These are phyloP conservation scores for Tylopilus orsonianus DNA, from an alignment of 1,284 basidiomycete species.

Conservation along the genomic window DNA sequence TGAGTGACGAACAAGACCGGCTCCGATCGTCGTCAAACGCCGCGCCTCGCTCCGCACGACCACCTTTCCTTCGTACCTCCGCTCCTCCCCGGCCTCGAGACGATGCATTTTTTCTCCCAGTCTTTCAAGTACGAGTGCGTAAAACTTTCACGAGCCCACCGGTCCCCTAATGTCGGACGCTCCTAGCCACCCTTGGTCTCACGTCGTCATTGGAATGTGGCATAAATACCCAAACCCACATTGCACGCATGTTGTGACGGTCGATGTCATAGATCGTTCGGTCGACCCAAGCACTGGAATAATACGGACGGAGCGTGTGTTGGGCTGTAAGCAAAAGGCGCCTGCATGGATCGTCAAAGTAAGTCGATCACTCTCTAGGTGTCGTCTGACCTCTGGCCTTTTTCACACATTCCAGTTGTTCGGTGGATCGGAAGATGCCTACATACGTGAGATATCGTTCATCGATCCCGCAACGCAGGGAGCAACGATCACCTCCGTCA, in stretches of 20 bases:
- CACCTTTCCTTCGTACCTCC: conserved; percentile 9
- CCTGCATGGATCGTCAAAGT: conserved; percentile 85
- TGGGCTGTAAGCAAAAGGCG: conserved; percentile 85
- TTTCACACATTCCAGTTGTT: conserved; percentile 56
- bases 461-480: conserved; percentile 79
- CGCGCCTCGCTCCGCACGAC: conserved; percentile 29
- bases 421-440: conserved; percentile 89
- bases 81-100: conserved; percentile 12
- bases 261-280: conserved; percentile 85
- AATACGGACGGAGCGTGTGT: conserved; percentile 82
- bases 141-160: background rate
- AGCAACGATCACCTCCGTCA: conserved; percentile 84
- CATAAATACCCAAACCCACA: conserved; percentile 96
- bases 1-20: conserved; percentile 7
- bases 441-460: conserved; percentile 91
- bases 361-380: conserved; percentile 27
- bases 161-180: conserved; percentile 21
- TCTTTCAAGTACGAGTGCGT: conserved; percentile 71
- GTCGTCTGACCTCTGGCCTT: conserved; percentile 8
- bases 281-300: conserved; percentile 84
- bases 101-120: conserved; percentile 78
- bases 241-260: conserved; percentile 87
- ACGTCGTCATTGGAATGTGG: conserved; percentile 88
- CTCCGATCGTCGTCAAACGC: conserved; percentile 16
- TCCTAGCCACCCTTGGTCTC: conserved; percentile 78